phyloP scores from a whole-genome alignment of 768 basidiomycete species.

The Russula sp. region DNA sequence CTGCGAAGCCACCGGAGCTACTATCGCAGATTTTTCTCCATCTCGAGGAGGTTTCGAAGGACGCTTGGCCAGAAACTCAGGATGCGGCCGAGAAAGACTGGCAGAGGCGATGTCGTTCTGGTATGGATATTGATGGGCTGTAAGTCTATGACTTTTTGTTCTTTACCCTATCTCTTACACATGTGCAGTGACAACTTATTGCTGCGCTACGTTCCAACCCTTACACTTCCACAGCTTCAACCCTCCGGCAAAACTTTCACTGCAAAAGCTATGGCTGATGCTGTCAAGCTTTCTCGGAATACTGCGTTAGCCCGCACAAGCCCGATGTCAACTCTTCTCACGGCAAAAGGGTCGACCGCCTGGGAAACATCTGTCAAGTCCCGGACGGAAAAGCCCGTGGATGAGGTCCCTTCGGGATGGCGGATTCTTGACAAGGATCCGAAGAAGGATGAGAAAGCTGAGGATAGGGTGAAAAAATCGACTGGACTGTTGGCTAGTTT shows the following conservation, averaged over 20 bases:
- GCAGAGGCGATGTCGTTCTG: conserved; percentile 41
- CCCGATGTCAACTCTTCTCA: conserved; percentile 66
- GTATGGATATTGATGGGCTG: conserved; percentile 57
- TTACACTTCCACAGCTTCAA: conserved; percentile 48
- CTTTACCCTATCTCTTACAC: conserved; percentile 2
- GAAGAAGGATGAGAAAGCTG: conserved; percentile 40
- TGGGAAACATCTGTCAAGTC: conserved; percentile 72
- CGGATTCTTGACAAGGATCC: conserved; percentile 58
- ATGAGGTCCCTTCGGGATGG: conserved; percentile 73
- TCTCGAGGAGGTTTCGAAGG: conserved; percentile 50
- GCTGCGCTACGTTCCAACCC: conserved; percentile 48
- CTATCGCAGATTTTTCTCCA: conserved; percentile 54
- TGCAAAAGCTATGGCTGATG: conserved; percentile 56
- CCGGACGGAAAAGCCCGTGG: conserved; percentile 46
- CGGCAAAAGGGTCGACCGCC: conserved; percentile 68
- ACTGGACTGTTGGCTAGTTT: conserved; percentile 66
- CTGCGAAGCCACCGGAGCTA: conserved; percentile 61
- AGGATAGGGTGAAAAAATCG: conserved; percentile 49
- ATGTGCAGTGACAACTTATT: conserved; percentile 41
- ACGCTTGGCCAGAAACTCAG: conserved; percentile 48
- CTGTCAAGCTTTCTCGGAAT: conserved; percentile 64
- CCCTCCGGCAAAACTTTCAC: conserved; percentile 56
- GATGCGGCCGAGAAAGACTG: conserved; percentile 32
- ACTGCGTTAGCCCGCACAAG: conserved; percentile 51
- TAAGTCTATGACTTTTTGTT: conserved; percentile 40